These are phyloP conservation scores for Pinus taeda DNA, from an alignment of 75 land plant genomes.

Conservation along the genomic window DNA sequence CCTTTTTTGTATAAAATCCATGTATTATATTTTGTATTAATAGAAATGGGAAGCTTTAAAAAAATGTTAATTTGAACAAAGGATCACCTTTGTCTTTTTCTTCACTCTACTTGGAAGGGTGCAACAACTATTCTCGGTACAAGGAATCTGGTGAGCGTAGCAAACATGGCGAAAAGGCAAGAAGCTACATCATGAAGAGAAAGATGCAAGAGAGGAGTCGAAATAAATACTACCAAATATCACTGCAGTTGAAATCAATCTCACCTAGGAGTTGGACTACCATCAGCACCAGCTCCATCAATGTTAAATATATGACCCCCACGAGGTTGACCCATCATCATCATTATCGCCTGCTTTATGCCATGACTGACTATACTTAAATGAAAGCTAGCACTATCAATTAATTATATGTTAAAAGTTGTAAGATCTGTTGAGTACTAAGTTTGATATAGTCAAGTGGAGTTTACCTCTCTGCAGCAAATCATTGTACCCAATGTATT, in stretches of 20 bases:
- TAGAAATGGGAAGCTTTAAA: no score
- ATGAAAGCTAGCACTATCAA: background rate
- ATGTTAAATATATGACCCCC: constrained; percentile 98
- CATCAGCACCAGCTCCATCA: constrained; percentile 99
- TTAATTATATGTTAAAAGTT: background rate
- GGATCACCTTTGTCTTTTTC: no score
- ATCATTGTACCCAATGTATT: constrained; percentile 97
- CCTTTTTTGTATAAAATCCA: no score
- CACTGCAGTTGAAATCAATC: background rate
- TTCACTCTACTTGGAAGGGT: no score
- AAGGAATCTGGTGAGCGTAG: no score
- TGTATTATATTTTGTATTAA: no score
- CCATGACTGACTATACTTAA: background rate
- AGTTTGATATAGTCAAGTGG: background rate
- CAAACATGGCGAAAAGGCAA: no score
- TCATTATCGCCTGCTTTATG: constrained; percentile 76
- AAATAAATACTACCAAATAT: background rate
- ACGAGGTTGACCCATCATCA: constrained; percentile 79
- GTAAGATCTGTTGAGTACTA: background rate
- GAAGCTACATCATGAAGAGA: no score
- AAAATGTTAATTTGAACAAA: no score
- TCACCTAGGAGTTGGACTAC: constrained; percentile 96
- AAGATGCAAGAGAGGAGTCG: no score
- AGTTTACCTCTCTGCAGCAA: constrained; percentile 91
- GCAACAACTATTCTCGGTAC: no score